Base-by-base conservation (phyloP, 306 rosid species). In the Lathyrus aphaca region DNA sequence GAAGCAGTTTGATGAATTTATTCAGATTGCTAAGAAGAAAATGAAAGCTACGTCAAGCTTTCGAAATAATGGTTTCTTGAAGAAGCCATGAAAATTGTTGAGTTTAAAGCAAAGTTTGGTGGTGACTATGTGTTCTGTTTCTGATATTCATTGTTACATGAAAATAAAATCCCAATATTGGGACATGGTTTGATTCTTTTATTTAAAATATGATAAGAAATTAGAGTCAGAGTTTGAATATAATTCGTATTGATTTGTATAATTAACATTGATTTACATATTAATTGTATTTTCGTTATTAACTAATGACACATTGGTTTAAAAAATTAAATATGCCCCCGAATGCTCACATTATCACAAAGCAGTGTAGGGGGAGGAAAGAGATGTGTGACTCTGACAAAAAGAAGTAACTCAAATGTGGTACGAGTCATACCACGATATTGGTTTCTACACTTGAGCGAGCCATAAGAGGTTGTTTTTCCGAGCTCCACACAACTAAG, bases 1-100 rank as follows among this genome's bases (percentile, higher is more conserved):
- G n/a, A 87, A 85, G 11, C 71, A 78, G 9, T 81, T 83, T 69
- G 74, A 87, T 10, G 82, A 64, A 35, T 89, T 77, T 37, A 85
- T 87, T 66, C 53, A 76, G 43, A 50, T 38, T 59, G 68, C 74
- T 1, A 81, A 63, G 80, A 75, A 44, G 21, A 89, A 71, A 66
- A 27, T 82, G 64, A 75, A 78, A 71, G 53, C 74, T 16, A n/a
- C 79, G 16, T 73, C 92, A 3, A 68, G 35, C 63, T 19, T 67
- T 18, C 69, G 85, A 62, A 83, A 68, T 27, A 56, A 4, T 23
- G 27, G 59, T 40, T 78, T 84, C 51, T 77, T 48, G 64, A 66
- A 56, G 53, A 42, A 42, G 30, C 44, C 5, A 1, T 48, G 57
- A 23, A 12, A 17, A 19, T 19, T 29, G 30, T 23, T 55, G 58